Base-by-base conservation (phyloP, 1,284 basidiomycete genomes). In the Cerioporus squamosus region DNA sequence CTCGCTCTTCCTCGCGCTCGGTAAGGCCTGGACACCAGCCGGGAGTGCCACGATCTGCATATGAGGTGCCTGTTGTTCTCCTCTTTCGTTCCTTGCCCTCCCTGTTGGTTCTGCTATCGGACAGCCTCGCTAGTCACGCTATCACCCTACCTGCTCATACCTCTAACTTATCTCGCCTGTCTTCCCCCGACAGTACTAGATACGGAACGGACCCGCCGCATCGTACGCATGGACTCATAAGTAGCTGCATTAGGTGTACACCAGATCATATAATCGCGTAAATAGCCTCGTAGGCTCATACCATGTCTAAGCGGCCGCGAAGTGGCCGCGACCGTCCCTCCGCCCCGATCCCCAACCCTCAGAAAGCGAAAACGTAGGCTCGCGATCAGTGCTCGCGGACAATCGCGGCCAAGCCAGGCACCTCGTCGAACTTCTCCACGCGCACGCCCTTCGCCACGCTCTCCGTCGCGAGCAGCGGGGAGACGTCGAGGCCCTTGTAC, bases 401-500 rank as follows among this genome's bases (percentile, higher is more conserved):
- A 20, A 81, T 76, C 39, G 79, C 79, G 57, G 73, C 75, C 63
- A 96, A 74, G 6, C 93, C 93, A 17, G 74, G 75, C 18, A 96
- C 84, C 8, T 75, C 72, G 2, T 83, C 82, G 1, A 89, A 63
- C 1, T 75, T 69, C 71, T 95, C 93, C 2, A 90, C 67, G 10
- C 85, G 78, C 23, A 89, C 80, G 10, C 95, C 95, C 56, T 86
- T 84, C 46, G 82, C 85, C 59, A 79, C 75, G 70, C 93, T 94
- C 70, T 96, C 94, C 29, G 82, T 77, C 12, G 88, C 87, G 7
- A 85, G 82, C 22, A 98, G 77, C 3, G 95, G 94, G 4, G 92
- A 91, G 6, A 97, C 93, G 54, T 82, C 81, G 63, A 93, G 81
- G 52, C 85, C 83, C 22, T 78, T 83, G 79, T 90, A 95, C n/a